A percentile compares a stretch with the other conserved stretches of the same genome.
Conservation (phyloP, 306 rosid genomes). For the Datisca glomerata region DNA sequence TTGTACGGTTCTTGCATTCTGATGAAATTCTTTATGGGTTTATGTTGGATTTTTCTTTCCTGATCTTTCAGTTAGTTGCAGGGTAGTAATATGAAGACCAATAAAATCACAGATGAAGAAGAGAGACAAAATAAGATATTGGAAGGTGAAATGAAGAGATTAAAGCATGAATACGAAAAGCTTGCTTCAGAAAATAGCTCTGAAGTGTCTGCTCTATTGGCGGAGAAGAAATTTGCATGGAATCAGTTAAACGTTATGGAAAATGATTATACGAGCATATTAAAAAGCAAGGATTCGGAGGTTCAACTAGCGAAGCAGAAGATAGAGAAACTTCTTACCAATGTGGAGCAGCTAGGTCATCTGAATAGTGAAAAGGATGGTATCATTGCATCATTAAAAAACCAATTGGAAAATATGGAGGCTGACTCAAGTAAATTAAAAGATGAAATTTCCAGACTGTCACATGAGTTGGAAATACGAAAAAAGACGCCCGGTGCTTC, state of each 20-base stretch:
- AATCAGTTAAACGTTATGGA: conserved; percentile 4
- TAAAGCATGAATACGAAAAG: conserved; percentile 43
- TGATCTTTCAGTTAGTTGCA: conserved; percentile 9
- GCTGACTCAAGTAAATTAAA: conserved; percentile 42
- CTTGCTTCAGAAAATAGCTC: conserved; percentile 39
- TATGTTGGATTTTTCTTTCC: conserved; percentile 26
- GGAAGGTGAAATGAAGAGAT: conserved; percentile 29
- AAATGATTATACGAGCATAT: not conserved
- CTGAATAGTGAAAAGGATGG: conserved; percentile 45
- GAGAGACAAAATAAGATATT: conserved; percentile 13
- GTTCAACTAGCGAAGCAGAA: conserved; percentile 19
- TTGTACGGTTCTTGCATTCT: conserved; percentile 27
- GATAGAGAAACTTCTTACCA: conserved; percentile 6
- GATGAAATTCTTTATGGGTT: conserved; percentile 7
- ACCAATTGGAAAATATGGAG: conserved; percentile 36
- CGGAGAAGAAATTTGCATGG: conserved; percentile 12
- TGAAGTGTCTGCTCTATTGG: conserved; percentile 46
- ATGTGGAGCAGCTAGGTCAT: conserved; percentile 25
- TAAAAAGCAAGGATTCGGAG: conserved; percentile 21
- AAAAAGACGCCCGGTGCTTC: conserved; percentile 27
- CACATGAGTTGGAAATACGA: conserved; percentile 37
- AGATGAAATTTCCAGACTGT: conserved; percentile 36
- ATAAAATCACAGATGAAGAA: conserved; percentile 20
- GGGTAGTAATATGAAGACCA: no score
- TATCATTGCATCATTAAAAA: conserved; percentile 28